Evolutionary conservation across 73 alveolate species (phyloP), one percentile per base, ranked within the genome.

Genomic region (Blepharisma japonicum): DNA sequence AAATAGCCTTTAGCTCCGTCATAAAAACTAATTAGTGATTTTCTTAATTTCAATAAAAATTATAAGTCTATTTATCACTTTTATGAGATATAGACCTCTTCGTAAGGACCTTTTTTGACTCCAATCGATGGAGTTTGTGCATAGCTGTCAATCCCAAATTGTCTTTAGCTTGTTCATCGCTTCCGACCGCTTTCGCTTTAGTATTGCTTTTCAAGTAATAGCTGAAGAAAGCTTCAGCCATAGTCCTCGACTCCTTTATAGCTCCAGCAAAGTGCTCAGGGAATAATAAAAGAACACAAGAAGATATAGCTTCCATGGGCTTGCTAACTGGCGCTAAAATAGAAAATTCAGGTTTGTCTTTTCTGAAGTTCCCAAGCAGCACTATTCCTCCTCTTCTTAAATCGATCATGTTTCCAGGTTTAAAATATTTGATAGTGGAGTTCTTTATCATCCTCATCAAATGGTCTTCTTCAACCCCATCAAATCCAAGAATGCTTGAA

Each of bases 381-480:
- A 61, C 74, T 14, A 61, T n/a, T 14, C 39, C n/a, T 25, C 74
- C 74, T 61, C 74, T 14, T 61, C 23, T 61, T 2, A 61, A 39
- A 25, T 61, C 74, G 2, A 61, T 61, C 14, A 39, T 14, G 14
- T n/a, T 20, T 14, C 11, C 11, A 25, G 47, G 18, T 5, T 61
- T n/a, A 25, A 18, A 61, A 25, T 18, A 61, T 39, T 61, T 61
- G 23, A 61, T 61, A 61, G 74, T 61, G 0, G 74, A 61, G 74
- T 61, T 61, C 5, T 61, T 61, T 39, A 61, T 39, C 23, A 61
- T 39, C 74, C 74, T 61, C 14, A 61, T 14, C 14, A 61, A 14
- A 61, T 61, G 74, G 23, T 61, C 74, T 25, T 61, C 74, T 39
- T 61, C 23, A 20, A 61, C 74, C 38, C 74, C 74, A 14, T 61